phyloP scores from a whole-genome alignment of 306 rosid genomes.

The Carpinus viminea region DNA sequence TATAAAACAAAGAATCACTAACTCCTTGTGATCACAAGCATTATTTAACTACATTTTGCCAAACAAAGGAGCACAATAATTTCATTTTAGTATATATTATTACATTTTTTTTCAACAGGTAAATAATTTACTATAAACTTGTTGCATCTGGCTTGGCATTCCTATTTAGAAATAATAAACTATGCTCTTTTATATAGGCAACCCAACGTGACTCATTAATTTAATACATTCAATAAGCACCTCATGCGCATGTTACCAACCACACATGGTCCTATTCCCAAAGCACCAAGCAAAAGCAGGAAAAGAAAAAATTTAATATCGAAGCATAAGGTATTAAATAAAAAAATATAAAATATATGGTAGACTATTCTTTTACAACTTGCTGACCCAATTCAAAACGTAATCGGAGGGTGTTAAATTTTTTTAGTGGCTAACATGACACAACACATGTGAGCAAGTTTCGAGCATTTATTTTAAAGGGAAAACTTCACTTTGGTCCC shows the following conservation, averaged over 20 bases:
- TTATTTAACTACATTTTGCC: constrained; percentile 32
- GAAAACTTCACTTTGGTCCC: too few relatives aligned
- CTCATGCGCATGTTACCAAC: constrained; percentile 50
- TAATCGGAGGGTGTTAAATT: too few relatives aligned
- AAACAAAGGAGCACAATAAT: constrained; percentile 5
- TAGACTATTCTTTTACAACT: too few relatives aligned
- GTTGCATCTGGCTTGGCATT: constrained; percentile 37
- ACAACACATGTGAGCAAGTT: too few relatives aligned
- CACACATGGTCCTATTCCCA: not conserved
- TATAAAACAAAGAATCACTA: constrained; percentile 12
- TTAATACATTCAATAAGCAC: constrained; percentile 29
- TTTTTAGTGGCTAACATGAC: too few relatives aligned
- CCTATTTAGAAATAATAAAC: constrained; percentile 11
- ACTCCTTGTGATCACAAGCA: constrained; percentile 21
- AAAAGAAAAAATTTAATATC: not conserved
- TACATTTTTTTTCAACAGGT: constrained; percentile 12
- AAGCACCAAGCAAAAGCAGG: constrained; percentile 32
- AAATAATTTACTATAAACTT: constrained; percentile 27
- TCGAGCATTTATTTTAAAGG: not conserved
- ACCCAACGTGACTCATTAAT: constrained; percentile 37
- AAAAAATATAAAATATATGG: too few relatives aligned
- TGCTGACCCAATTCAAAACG: too few relatives aligned
- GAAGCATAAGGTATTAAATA: not conserved
- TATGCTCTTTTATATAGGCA: constrained; percentile 19
- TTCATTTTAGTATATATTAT: constrained; percentile 5